Percentiles rank a stretch among this genome's conserved stretches.
Conservation (phyloP, 169 alveolate species). For the Cryptosporidium tyzzeri region DNA sequence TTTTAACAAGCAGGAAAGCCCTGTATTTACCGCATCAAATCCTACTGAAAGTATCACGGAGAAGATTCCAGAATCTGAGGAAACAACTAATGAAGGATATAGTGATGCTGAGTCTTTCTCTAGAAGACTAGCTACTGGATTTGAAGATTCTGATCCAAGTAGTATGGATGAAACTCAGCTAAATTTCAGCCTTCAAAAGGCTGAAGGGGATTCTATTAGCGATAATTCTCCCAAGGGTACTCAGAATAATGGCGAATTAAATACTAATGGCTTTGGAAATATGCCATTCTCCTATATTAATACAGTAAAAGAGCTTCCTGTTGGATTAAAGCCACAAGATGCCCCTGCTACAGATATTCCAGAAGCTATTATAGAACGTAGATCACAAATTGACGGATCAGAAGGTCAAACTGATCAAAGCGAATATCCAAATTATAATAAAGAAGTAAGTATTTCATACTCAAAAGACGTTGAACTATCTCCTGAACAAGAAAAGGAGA, state of each 20-base stretch:
- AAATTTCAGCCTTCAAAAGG: neutral
- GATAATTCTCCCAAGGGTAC: neutral
- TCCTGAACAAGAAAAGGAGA: conserved; percentile 55
- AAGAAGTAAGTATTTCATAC: conserved; percentile 20
- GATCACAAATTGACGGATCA: neutral
- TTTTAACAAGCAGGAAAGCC: neutral
- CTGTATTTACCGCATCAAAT: neutral
- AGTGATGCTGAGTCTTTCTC: conserved; percentile 14
- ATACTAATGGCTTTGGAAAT: conserved; percentile 7
- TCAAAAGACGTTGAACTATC: conserved; percentile 42
- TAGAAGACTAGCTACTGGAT: neutral
- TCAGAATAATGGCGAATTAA: neutral
- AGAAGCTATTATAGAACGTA: conserved; percentile 15
- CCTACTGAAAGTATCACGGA: neutral
- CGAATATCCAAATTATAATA: neutral
- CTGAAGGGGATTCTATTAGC: neutral
- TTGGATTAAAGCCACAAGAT: conserved; percentile 14
- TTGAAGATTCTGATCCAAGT: conserved; percentile 3
- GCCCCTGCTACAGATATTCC: neutral
- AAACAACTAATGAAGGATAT: conserved; percentile 17
- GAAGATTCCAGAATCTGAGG: neutral
- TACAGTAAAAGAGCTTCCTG: conserved; percentile 14
- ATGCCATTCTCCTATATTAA: conserved; percentile 60
- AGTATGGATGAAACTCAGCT: neutral
- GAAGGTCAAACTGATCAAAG: neutral